These are phyloP conservation scores for Kappamyces sp. DNA, from an alignment of 192 early-diverging fungal species.

Conservation along the genomic window DNA sequence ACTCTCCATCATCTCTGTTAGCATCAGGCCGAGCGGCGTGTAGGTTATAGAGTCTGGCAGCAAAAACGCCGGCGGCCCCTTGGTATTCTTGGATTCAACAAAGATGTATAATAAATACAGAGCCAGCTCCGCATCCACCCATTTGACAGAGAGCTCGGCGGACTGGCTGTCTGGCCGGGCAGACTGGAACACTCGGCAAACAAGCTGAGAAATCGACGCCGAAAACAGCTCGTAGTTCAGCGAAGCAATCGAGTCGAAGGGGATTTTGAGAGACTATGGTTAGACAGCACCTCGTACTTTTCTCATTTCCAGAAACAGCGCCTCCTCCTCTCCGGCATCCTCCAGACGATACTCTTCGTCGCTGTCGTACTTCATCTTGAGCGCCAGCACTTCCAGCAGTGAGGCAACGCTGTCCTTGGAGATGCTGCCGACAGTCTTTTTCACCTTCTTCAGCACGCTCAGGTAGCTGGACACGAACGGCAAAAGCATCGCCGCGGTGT, in stretches of 20 bases:
- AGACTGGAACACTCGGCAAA: conserved; percentile 55
- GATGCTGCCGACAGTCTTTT: background rate
- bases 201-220: conserved; percentile 51
- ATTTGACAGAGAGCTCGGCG: conserved; percentile 24
- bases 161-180: conserved; percentile 33
- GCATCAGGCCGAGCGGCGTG: conserved; percentile 52
- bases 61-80: conserved; percentile 28
- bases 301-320: conserved; percentile 62
- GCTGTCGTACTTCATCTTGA: conserved; percentile 88
- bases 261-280: conserved; percentile 31
- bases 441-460: conserved; percentile 53
- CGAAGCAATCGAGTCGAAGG: conserved; percentile 62
- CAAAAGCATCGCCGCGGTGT: conserved; percentile 72
- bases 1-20: conserved; percentile 57
- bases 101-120: conserved; percentile 70
- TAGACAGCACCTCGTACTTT: conserved; percentile 38
- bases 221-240: conserved; percentile 62
- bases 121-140: conserved; percentile 72
- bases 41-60: conserved; percentile 23
- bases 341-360: conserved; percentile 70
- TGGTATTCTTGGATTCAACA: conserved; percentile 53
- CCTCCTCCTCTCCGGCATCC: conserved; percentile 72
- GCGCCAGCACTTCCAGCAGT: conserved; percentile 62
- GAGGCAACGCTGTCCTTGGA: conserved; percentile 24
- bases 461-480: conserved; percentile 68